These are phyloP conservation scores for Rhizophagus prolifer DNA, from an alignment of 192 early-diverging fungal species.

Conservation along the genomic window DNA sequence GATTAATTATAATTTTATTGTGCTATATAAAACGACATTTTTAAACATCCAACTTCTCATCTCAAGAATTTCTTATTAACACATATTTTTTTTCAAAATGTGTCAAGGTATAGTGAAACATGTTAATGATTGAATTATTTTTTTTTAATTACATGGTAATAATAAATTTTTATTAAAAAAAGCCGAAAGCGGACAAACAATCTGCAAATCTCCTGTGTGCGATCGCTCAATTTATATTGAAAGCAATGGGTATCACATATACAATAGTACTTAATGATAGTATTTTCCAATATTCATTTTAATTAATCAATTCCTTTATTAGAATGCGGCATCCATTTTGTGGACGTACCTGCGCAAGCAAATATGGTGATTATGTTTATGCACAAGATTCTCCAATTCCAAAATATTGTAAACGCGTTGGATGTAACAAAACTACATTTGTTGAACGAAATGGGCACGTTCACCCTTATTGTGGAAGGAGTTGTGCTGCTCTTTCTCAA, in stretches of 20 bases:
- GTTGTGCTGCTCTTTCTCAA: not conserved
- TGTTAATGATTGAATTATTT: not conserved
- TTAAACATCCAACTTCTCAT: too few relatives aligned
- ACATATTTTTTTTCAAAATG: too few relatives aligned
- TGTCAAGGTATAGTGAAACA: not conserved
- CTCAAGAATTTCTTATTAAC: too few relatives aligned
- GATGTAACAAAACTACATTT: not conserved
- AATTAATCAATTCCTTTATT: not conserved
- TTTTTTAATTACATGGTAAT: not conserved
- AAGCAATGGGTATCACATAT: not conserved
- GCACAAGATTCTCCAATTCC: too few relatives aligned
- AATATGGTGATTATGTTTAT: not conserved
- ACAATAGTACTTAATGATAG: not conserved
- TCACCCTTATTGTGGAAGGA: not conserved
- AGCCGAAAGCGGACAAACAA: not conserved
- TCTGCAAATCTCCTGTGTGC: not conserved
- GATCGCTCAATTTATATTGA: not conserved
- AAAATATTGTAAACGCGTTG: not conserved
- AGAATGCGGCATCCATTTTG: not conserved
- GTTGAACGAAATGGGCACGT: not conserved
- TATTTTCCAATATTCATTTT: not conserved
- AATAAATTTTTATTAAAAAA: not conserved
- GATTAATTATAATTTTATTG: too few relatives aligned
- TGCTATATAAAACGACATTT: too few relatives aligned
- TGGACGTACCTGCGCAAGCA: not conserved